Base-by-base conservation (phyloP, 345 rosid genomes). In the Populus ilicifolia region DNA sequence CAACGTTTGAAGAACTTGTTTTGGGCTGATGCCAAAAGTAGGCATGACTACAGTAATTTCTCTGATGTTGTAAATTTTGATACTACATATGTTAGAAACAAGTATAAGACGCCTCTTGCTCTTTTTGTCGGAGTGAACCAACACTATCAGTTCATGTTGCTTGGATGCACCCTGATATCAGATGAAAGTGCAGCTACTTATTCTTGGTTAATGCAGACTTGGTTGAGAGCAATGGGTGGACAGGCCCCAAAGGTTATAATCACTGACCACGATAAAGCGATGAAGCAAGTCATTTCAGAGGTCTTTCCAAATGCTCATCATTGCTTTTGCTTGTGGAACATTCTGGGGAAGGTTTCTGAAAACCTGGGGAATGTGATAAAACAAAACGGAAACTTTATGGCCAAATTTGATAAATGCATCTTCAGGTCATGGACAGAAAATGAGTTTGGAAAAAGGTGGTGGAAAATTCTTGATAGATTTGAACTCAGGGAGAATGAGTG, bases 21-120 rank as follows among this genome's bases (percentile, higher is more conserved):
- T 61, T 91, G 94, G 93, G 85, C 88, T 21, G 92, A 91, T 81
- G 90, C 90, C 30, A 91, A 89, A 85, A 85, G 91, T 69, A 89
- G 94, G 81, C 81, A 84, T 77, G 89, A 86, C 67, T 91, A 91
- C 56, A 74, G 80, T 39, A 87, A 81, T 79, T 91, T 91, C 79
- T 80, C 83, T 78, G 93, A 91, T 67, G 91, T 84, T 78, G 94
- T 89, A 61, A 88, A 89, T 67, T 82, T 91, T 46, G 94, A 89
- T 69, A 83, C 90, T 30, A 78, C 83, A 44, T 89, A 88, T 39
- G 81, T 91, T 23, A 89, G 87, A 77, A 83, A 88, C 88, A 85
- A 89, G 75, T 85, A 91, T 74, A 91, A 88, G 82, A 81, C 89
- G 88, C 94, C 93, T 20, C 88, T 91, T 76, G 88, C 86, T 36